These are phyloP conservation scores for Agaricus blazei DNA, from an alignment of 768 basidiomycete species.

Conservation along the genomic window DNA sequence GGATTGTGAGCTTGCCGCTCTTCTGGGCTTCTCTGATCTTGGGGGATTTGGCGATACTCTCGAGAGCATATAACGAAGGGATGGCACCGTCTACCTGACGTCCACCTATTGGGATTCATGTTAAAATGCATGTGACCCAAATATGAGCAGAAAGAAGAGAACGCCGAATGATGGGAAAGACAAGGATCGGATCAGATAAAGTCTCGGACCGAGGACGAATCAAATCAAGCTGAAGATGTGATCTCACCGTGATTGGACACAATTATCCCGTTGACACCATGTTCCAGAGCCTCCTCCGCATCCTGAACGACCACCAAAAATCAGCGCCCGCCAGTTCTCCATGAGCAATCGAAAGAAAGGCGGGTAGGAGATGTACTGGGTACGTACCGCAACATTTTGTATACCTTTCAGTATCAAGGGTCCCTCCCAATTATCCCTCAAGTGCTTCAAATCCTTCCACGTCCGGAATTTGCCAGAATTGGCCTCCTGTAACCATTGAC, in stretches of 20 bases:
- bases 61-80: slow-evolving; percentile 66
- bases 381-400: slow-evolving; percentile 51
- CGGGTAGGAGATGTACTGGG: not conserved
- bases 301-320: slow-evolving; percentile 32
- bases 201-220: not conserved
- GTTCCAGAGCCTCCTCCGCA: slow-evolving; percentile 62
- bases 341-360: not conserved
- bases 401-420: slow-evolving; percentile 78
- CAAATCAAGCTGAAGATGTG: not conserved
- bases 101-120: slow-evolving; percentile 39
- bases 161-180: not conserved
- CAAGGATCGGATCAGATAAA: not conserved
- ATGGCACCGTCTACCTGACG: slow-evolving; percentile 78
- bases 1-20: slow-evolving; percentile 56
- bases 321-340: not conserved
- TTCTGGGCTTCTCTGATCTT: slow-evolving; percentile 53
- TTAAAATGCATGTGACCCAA: not conserved
- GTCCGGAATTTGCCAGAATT: slow-evolving; percentile 48
- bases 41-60: slow-evolving; percentile 58
- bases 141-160: not conserved
- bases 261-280: slow-evolving; percentile 66
- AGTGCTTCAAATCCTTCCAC: slow-evolving; percentile 69
- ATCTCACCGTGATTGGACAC: slow-evolving; percentile 74
- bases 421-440: slow-evolving; percentile 73
- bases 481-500: slow-evolving; percentile 57